Evolutionary conservation across 2,329 filamentous ascomycete species (phyloP).

Genomic region (Phialemoniopsis sp.): DNA sequence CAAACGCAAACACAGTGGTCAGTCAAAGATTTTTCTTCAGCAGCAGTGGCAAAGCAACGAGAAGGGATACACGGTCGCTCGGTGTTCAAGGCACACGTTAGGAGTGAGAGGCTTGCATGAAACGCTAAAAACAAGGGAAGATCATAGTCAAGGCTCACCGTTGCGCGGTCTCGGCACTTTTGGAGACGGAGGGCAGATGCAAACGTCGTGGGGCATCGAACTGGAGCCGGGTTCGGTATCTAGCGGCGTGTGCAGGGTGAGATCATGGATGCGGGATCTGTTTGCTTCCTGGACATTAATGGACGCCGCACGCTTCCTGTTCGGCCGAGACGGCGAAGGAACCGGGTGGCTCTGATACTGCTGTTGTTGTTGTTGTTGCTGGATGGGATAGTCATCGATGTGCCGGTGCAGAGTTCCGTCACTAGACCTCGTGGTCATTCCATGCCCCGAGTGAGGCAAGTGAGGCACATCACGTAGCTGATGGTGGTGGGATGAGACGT

Average conservation of each 20-base stretch:
- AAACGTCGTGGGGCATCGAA: constrained; percentile 32
- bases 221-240: too few species aligned
- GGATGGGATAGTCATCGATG: constrained; percentile 9
- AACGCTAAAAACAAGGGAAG: constrained; percentile 4
- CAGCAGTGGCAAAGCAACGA: neutral
- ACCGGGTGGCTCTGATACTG: constrained; percentile 2
- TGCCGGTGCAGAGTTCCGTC: too few species aligned
- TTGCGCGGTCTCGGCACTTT: constrained; percentile 57
- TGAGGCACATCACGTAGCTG: too few species aligned
- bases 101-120: too few species aligned
- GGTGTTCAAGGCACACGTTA: too few species aligned
- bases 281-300: constrained; percentile 41
- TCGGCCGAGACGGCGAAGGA: constrained; percentile 8
- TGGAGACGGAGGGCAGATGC: constrained; percentile 51
- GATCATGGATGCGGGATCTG: constrained; percentile 24
- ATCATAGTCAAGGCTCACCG: constrained; percentile 36
- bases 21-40: constrained; percentile 15
- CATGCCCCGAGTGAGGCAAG: too few species aligned
- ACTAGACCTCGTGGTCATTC: too few species aligned
- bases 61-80: constrained; percentile 8
- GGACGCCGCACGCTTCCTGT: constrained; percentile 39
- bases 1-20: constrained; percentile 12
- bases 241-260: constrained; percentile 11
- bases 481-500: constrained; percentile 8
- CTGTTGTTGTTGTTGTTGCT: constrained; percentile 6